Conservation (phyloP, 331 rosid species). For the Quercus phellos region DNA sequence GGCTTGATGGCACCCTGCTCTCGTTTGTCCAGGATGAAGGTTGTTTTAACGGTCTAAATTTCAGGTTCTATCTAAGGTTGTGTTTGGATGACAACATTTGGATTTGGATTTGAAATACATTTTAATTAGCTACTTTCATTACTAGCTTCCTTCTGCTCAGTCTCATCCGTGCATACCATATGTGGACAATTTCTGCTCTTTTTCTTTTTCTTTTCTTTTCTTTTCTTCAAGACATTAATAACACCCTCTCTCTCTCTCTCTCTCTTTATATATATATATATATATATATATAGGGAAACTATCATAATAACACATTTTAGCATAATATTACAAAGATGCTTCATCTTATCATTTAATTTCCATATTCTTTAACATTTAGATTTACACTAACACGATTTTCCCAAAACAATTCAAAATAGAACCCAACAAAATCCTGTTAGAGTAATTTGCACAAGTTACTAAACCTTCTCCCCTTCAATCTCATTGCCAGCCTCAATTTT, state of each 20-base stretch:
- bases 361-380: conserved; percentile 4
- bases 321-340: conserved; percentile 3
- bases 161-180: not conserved
- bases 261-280: accelerated
- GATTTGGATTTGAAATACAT: no score
- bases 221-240: no score
- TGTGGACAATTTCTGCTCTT: no score
- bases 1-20: no score
- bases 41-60: not conserved
- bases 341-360: conserved; percentile 1
- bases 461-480: not conserved
- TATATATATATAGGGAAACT: no score
- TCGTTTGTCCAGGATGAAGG: not conserved
- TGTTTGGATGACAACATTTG: no score
- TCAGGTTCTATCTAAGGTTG: not conserved
- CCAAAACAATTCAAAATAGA: not conserved
- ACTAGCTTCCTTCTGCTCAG: not conserved
- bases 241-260: not conserved
- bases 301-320: no score
- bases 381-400: not conserved
- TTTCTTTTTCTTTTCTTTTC: no score
- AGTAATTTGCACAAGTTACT: not conserved
- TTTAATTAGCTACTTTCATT: not conserved
- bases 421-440: not conserved
- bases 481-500: conserved; percentile 8